Base-by-base conservation (phyloP, 2,329 filamentous ascomycete genomes). In the Plectosphaerella sp. region DNA sequence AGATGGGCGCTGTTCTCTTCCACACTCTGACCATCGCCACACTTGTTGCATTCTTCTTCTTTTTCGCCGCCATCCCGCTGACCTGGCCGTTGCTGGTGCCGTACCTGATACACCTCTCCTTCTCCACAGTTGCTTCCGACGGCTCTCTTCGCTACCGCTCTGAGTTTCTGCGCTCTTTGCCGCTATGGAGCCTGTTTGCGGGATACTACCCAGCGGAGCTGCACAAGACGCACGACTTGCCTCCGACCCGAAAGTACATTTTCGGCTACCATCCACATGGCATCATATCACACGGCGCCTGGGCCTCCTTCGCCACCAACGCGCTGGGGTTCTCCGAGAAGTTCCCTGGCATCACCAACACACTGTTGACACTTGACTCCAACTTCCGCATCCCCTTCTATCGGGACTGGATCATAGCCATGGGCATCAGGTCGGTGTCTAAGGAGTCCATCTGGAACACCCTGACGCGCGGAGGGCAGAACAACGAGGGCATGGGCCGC, bases 251-350 rank as follows among this genome's bases (percentile, higher is more conserved):
- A 57, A 96, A 96, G 70, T 99, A 97, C 72, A 91, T 99, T 57
- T 91, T 99, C 62, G 93, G 93, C 45, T 97, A 97, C 68, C 94
- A 97, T 63, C 94, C 94, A 0, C 94, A 99, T 65, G 93, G 94
- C 22, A 97, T 99, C 68, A 97, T 99, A 63, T 94, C 89, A 5
- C 91, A 97, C 62, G 94, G 93, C n/a, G 93, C 92, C 0, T 97
- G 93, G 73, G 89, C 86, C 5, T 89, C 92, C 5, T 97, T 97
- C 64, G 89, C 80, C 4, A 97, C 93, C 1, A 92, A 97, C 61
- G 91, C 91, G 0, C 78, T 97, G 0, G 91, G 91, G 0, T 97
- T 97, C 68, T 79, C 83, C 1, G 83, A 89, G 52, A 83, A 96
- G 55, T 99, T 97, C 62, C 94, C 94, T 0, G 93, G 91, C 54